These are phyloP conservation scores for Paramecium tetraurelia DNA, from an alignment of 73 alveolate species.

Conservation along the genomic window DNA sequence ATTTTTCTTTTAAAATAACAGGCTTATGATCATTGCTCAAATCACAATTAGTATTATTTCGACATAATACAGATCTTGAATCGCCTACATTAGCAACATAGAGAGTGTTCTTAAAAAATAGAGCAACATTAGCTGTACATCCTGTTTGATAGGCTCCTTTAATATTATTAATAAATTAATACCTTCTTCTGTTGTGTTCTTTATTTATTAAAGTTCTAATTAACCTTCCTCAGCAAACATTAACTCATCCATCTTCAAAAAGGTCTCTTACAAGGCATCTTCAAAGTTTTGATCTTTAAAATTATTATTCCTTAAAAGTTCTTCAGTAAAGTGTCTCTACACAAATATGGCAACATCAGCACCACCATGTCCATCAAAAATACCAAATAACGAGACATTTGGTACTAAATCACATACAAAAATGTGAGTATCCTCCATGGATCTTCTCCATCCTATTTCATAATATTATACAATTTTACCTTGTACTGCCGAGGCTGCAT, in stretches of 20 bases:
- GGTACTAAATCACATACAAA: slow-evolving; percentile 61
- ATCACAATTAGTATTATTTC: slow-evolving; percentile 74
- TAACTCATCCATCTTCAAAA: slow-evolving; percentile 84
- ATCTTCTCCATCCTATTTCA: slow-evolving; percentile 65
- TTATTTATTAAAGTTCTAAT: slow-evolving; percentile 16
- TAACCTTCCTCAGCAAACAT: slow-evolving; percentile 67
- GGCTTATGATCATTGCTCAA: slow-evolving; percentile 91
- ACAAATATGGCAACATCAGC: slow-evolving; percentile 85
- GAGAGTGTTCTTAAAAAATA: slow-evolving; percentile 69
- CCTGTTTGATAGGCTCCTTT: slow-evolving; percentile 71
- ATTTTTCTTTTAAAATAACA: slow-evolving; percentile 72
- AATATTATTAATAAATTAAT: neutral
- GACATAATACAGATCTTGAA: slow-evolving; percentile 85
- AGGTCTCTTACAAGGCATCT: slow-evolving; percentile 84
- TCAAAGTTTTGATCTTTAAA: slow-evolving; percentile 76
- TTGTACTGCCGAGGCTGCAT: slow-evolving; percentile 86
- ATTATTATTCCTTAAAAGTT: slow-evolving; percentile 65
- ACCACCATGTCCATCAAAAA: slow-evolving; percentile 98
- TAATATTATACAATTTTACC: slow-evolving; percentile 66
- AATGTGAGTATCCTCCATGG: slow-evolving; percentile 92
- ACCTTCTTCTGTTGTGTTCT: neutral
- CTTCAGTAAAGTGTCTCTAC: slow-evolving; percentile 65
- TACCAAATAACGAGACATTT: slow-evolving; percentile 82
- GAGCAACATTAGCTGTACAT: slow-evolving; percentile 84
- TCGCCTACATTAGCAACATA: slow-evolving; percentile 94